Conservation (phyloP, 2,329 filamentous ascomycete genomes). For the Coniella vitis region DNA sequence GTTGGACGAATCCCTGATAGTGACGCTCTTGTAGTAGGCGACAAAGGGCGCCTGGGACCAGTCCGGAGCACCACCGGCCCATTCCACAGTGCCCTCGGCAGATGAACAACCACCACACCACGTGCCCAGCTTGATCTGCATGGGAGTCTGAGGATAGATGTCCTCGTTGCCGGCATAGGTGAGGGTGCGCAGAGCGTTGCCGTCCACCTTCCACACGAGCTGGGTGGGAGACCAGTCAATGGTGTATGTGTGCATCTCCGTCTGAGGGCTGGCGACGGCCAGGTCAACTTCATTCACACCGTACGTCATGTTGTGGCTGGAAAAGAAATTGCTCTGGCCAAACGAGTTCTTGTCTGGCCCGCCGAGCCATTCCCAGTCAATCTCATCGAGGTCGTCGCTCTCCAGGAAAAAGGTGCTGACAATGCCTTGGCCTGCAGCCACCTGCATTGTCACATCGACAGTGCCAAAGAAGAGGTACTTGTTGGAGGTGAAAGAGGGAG, state of each 20-base stretch:
- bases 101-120: constrained; percentile 45
- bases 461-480: constrained; percentile 98
- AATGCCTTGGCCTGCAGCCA: constrained; percentile 74
- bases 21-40: constrained; percentile 51
- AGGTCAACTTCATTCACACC: constrained; percentile 31
- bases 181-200: constrained; percentile 37
- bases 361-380: constrained; percentile 95
- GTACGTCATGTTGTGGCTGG: constrained; percentile 65
- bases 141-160: constrained; percentile 62
- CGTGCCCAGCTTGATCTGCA: constrained; percentile 57
- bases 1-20: constrained; percentile 48
- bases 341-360: constrained; percentile 51
- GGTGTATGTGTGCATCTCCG: constrained; percentile 55
- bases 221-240: constrained; percentile 58
- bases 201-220: constrained; percentile 55
- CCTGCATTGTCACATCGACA: constrained; percentile 72
- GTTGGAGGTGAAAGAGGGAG: constrained; percentile 65
- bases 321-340: constrained; percentile 84
- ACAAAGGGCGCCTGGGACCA: constrained; percentile 46
- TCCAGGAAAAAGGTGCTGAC: constrained; percentile 87
- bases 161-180: constrained; percentile 30
- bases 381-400: constrained; percentile 87
- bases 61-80: constrained; percentile 57
- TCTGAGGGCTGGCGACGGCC: constrained; percentile 46
- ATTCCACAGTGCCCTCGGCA: constrained; percentile 54